phyloP scores from a whole-genome alignment of 768 basidiomycete genomes.

The Rhodotorula graminis region DNA sequence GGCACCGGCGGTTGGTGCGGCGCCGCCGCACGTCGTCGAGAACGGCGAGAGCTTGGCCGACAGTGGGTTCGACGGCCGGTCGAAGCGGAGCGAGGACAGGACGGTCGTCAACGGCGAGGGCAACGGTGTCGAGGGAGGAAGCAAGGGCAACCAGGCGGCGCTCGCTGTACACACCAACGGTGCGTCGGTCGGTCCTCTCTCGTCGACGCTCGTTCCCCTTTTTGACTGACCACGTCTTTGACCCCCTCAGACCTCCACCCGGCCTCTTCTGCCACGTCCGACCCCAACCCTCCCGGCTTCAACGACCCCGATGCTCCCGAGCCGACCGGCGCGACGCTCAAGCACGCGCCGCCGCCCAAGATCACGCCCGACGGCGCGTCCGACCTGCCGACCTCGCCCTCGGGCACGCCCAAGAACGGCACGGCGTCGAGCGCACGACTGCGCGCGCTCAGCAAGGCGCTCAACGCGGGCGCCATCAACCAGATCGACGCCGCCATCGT shows the following conservation, averaged over 20 bases:
- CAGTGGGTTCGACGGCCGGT: slow-evolving; percentile 18
- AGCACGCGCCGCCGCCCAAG: neutral
- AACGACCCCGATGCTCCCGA: neutral
- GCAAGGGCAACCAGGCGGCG: neutral
- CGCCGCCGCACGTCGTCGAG: neutral
- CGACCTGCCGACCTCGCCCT: neutral
- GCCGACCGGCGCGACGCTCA: neutral
- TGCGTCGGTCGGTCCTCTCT: neutral
- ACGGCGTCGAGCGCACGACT: slow-evolving; percentile 21
- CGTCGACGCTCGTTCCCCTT: too few relatives aligned
- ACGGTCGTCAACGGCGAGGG: neutral
- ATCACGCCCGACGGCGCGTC: neutral
- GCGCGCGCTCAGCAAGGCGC: slow-evolving; percentile 26
- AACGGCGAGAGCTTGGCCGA: slow-evolving; percentile 11
- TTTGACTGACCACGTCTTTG: neutral
- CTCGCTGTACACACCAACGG: neutral
- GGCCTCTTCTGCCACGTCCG: neutral
- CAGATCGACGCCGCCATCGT: slow-evolving; percentile 50
- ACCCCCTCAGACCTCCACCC: neutral
- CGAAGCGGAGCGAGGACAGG: slow-evolving; percentile 19
- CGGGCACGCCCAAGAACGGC: slow-evolving; percentile 9
- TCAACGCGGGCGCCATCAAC: slow-evolving; percentile 47
- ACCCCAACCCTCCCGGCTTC: slow-evolving; percentile 15
- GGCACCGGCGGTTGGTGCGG: neutral
- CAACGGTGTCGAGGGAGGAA: neutral